Evolutionary conservation across 306 rosid species (phyloP).

Genomic region (Lathyrus sativus): DNA sequence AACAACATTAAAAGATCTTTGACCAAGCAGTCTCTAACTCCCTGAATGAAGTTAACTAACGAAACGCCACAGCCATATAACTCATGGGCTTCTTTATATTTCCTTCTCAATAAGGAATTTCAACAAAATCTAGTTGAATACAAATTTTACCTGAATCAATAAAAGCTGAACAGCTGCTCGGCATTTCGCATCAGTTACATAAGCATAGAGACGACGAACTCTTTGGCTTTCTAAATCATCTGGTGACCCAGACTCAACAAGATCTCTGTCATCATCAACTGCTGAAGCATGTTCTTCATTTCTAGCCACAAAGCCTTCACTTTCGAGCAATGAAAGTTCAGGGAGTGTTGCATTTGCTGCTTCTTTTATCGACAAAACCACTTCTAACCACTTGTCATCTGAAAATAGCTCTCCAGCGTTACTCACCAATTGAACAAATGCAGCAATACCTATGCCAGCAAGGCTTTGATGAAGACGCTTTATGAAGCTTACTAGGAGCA

Average conservation of each 20-base stretch:
- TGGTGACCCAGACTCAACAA: slow-evolving; percentile 49
- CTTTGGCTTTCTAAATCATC: slow-evolving; percentile 55
- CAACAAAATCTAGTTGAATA: slow-evolving; percentile 10
- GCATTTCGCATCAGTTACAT: slow-evolving; percentile 76
- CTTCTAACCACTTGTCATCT: slow-evolving; percentile 96
- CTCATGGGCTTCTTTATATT: slow-evolving; percentile 15
- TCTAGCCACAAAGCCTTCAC: slow-evolving; percentile 45
- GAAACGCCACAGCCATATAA: slow-evolving; percentile 14
- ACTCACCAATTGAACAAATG: slow-evolving; percentile 97
- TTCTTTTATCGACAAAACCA: slow-evolving; percentile 78
- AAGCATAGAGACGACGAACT: slow-evolving; percentile 53
- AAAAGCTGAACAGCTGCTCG: slow-evolving; percentile 97
- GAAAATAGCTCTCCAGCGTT: slow-evolving; percentile 90
- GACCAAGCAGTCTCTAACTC: slow-evolving; percentile 10
- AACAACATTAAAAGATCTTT: slow-evolving; percentile 13
- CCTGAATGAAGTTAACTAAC: background rate
- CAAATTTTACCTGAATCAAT: slow-evolving; percentile 81
- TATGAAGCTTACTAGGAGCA: slow-evolving; percentile 89
- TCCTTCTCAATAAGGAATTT: slow-evolving; percentile 1
- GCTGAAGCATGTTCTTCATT: slow-evolving; percentile 47
- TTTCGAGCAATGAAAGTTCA: slow-evolving; percentile 66
- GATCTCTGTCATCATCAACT: slow-evolving; percentile 55
- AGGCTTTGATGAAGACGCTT: slow-evolving; percentile 98
- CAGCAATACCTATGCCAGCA: slow-evolving; percentile 98
- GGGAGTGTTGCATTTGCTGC: slow-evolving; percentile 91